These are phyloP conservation scores for Alternaria postmessia DNA, from an alignment of 2,329 filamentous ascomycete genomes.

Conservation along the genomic window DNA sequence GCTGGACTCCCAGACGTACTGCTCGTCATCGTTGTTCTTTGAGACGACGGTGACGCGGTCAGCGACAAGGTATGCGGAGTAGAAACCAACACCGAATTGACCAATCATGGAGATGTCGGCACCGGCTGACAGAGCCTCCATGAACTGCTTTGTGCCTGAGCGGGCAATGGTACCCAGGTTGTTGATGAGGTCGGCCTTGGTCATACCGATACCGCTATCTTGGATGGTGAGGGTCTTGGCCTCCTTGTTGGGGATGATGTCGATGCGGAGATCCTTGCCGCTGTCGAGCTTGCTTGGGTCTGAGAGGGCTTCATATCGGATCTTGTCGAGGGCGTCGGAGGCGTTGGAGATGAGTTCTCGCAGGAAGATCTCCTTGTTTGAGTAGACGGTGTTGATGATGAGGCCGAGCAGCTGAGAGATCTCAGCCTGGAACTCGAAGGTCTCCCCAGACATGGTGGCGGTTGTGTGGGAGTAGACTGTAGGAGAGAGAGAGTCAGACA, in stretches of 20 bases:
- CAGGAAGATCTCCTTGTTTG: conserved; percentile 99
- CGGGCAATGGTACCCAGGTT: conserved; percentile 99
- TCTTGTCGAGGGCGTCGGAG: conserved; percentile 99
- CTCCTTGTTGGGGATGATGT: conserved; percentile 98
- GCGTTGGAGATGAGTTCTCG: conserved; percentile 98
- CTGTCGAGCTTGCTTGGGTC: conserved; percentile 97
- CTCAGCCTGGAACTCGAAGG: conserved; percentile 99
- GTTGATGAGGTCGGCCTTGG: conserved; percentile 99
- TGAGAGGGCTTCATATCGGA: conserved; percentile 97
- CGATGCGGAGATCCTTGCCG: conserved; percentile 97
- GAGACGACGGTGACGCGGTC: conserved; percentile 95
- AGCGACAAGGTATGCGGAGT: conserved; percentile 99
- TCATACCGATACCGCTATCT: conserved; percentile 99
- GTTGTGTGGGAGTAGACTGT: conserved; percentile 29
- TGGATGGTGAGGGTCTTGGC: conserved; percentile 96
- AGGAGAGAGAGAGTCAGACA: neutral
- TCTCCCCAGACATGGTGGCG: conserved; percentile 81
- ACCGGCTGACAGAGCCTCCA: conserved; percentile 98
- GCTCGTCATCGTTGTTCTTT: conserved; percentile 99
- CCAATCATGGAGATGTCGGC: conserved; percentile 99
- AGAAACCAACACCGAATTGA: conserved; percentile 99
- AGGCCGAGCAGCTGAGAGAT: conserved; percentile 99
- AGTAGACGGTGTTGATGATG: conserved; percentile 99
- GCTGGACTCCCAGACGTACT: conserved; percentile 99
- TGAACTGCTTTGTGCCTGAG: conserved; percentile 99